Conservation (phyloP, 2,329 filamentous ascomycete genomes). For the Apiospora arundinis region DNA sequence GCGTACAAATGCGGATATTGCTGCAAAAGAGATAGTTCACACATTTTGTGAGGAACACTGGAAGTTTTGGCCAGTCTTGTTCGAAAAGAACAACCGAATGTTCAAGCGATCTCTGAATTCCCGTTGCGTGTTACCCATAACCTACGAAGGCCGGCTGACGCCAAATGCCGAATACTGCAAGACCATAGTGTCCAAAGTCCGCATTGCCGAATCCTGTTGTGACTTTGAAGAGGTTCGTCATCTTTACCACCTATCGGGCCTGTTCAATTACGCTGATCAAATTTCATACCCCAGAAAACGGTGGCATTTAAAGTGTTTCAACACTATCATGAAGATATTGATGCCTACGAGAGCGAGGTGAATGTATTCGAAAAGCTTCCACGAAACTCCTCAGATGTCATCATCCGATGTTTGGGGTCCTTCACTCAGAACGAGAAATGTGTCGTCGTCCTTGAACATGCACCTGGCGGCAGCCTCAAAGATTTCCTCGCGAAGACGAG, state of each 20-base stretch:
- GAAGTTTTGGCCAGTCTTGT: not conserved
- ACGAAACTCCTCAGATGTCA: not conserved
- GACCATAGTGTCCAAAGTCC: not conserved
- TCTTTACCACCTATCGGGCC: too few relatives aligned
- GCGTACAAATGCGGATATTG: not conserved
- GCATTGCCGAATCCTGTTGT: not conserved
- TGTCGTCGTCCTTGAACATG: not conserved
- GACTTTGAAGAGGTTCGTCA: not conserved
- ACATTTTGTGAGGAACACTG: not conserved
- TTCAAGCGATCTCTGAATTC: not conserved
- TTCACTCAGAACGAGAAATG: not conserved
- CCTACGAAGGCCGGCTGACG: not conserved
- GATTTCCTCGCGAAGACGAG: not conserved
- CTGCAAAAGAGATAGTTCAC: not conserved
- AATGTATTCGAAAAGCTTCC: not conserved
- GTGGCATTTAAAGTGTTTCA: not conserved
- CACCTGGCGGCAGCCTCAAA: not conserved
- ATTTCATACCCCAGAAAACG: not conserved
- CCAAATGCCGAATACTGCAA: not conserved
- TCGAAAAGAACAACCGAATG: not conserved
- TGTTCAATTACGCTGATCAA: too few relatives aligned
- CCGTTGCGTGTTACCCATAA: not conserved
- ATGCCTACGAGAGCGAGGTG: not conserved
- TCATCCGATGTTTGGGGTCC: not conserved
- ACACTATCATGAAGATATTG: not conserved